phyloP scores from a whole-genome alignment of 306 rosid genomes.

The Sophora flavescens region DNA sequence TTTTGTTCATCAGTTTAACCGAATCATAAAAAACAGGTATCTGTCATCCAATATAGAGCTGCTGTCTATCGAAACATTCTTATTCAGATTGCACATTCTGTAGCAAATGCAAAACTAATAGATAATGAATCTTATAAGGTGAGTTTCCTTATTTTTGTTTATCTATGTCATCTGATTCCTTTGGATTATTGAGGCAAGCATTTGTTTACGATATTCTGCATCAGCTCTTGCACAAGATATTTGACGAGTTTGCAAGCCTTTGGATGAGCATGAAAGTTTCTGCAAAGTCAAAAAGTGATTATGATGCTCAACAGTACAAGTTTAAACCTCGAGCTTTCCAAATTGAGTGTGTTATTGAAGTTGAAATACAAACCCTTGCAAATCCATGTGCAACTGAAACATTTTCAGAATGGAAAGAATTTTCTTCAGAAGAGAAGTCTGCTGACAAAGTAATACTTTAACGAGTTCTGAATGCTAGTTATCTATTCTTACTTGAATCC shows the following conservation, averaged over 20 bases:
- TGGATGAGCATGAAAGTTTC: conserved; percentile 73
- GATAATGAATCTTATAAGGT: conserved; percentile 73
- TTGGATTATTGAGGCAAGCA: conserved; percentile 19
- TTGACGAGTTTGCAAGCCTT: conserved; percentile 65
- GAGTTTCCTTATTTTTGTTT: conserved; percentile 37
- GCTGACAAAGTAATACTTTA: conserved; percentile 47
- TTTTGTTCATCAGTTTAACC: conserved; percentile 34
- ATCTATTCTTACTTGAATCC: conserved; percentile 4
- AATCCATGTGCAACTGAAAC: conserved; percentile 54
- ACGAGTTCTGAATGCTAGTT: conserved; percentile 20
- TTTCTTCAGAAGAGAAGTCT: conserved; percentile 52
- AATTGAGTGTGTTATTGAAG: conserved; percentile 76
- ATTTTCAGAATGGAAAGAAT: conserved; percentile 76
- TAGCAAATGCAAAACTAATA: conserved; percentile 66
- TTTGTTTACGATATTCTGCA: conserved; percentile 41
- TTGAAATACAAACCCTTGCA: conserved; percentile 60
- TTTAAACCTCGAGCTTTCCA: conserved; percentile 77
- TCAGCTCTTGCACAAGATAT: conserved; percentile 77
- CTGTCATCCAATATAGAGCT: conserved; percentile 61
- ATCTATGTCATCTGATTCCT: conserved; percentile 31
- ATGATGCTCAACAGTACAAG: conserved; percentile 70
- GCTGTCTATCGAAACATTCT: conserved; percentile 66
- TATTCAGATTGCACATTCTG: conserved; percentile 66
- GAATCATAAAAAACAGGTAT: conserved; percentile 57
- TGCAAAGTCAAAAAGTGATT: conserved; percentile 63